Evolutionary conservation across 352 stramenopile genomes (phyloP).

Genomic region (Globisporangium splendens): DNA sequence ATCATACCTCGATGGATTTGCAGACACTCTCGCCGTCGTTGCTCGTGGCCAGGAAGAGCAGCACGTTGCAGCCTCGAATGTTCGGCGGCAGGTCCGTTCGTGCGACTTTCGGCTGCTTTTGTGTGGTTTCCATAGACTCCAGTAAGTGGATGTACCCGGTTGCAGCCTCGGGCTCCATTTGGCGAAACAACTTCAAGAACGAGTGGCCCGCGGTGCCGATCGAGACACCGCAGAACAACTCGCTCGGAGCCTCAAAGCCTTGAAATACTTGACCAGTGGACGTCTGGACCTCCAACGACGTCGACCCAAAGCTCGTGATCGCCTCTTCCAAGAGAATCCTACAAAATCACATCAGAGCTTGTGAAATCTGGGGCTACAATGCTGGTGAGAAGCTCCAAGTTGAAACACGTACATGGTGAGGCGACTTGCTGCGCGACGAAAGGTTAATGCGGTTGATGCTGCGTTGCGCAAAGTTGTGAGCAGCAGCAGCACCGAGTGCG

Average conservation of each 20-base stretch:
- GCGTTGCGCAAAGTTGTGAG: slow-evolving; percentile 46
- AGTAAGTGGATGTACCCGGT: slow-evolving; percentile 33
- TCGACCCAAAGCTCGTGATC: slow-evolving; percentile 25
- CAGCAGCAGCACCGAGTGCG: slow-evolving; percentile 37
- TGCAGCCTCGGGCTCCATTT: slow-evolving; percentile 40
- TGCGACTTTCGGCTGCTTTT: slow-evolving; percentile 20
- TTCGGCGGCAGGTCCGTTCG: slow-evolving; percentile 31
- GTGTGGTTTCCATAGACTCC: not conserved
- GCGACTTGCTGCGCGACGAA: slow-evolving; percentile 34
- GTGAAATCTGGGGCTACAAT: too few relatives aligned
- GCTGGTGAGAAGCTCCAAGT: not conserved
- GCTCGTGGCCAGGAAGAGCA: slow-evolving; percentile 36
- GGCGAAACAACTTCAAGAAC: slow-evolving; percentile 45
- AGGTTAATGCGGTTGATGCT: slow-evolving; percentile 21
- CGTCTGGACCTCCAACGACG: slow-evolving; percentile 30
- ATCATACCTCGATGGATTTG: slow-evolving; percentile 30
- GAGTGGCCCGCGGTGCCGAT: slow-evolving; percentile 36
- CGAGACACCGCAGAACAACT: slow-evolving; percentile 33
- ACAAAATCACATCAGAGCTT: not conserved
- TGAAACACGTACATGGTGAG: slow-evolving; percentile 38
- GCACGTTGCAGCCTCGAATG: slow-evolving; percentile 26
- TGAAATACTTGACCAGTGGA: slow-evolving; percentile 27
- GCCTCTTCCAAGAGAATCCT: slow-evolving; percentile 63
- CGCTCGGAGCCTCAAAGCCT: slow-evolving; percentile 17
- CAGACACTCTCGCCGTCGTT: slow-evolving; percentile 22